Percentiles rank a stretch among this genome's conserved stretches.
Conservation (phyloP, 2,329 filamentous ascomycete species). For the Myriosclerotinia scirpicola region DNA sequence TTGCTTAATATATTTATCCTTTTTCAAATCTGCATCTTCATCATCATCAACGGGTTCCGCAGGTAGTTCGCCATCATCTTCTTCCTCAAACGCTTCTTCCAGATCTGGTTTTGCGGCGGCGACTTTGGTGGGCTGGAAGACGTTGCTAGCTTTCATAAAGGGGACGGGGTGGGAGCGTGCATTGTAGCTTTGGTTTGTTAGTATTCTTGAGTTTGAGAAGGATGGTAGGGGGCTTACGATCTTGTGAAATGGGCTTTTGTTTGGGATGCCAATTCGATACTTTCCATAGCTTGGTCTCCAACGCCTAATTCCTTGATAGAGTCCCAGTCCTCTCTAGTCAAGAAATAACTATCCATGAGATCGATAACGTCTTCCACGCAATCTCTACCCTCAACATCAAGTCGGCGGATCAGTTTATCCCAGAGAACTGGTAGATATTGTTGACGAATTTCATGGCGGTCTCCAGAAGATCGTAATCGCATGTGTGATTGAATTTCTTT, state of each 20-base stretch:
- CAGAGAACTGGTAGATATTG: slow-evolving; percentile 90
- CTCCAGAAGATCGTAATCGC: slow-evolving; percentile 85
- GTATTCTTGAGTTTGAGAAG: neutral
- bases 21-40: slow-evolving; percentile 79
- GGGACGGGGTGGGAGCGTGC: slow-evolving; percentile 81
- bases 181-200: slow-evolving; percentile 66
- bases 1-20: slow-evolving; percentile 94
- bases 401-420: slow-evolving; percentile 71
- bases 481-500: slow-evolving; percentile 98
- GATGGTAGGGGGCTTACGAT: slow-evolving; percentile 57
- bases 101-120: slow-evolving; percentile 82
- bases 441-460: slow-evolving; percentile 90
- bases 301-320: slow-evolving; percentile 88
- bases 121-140: slow-evolving; percentile 68
- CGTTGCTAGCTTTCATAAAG: slow-evolving; percentile 89
- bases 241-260: slow-evolving; percentile 89
- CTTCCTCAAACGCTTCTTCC: slow-evolving; percentile 93
- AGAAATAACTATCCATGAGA: slow-evolving; percentile 94
- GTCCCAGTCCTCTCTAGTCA: slow-evolving; percentile 94
- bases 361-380: slow-evolving; percentile 81
- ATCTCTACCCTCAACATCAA: slow-evolving; percentile 79
- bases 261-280: slow-evolving; percentile 76
- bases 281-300: slow-evolving; percentile 75
- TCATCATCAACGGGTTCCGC: slow-evolving; percentile 58
- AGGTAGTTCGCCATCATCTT: slow-evolving; percentile 70